Evolutionary conservation across 768 basidiomycete species (phyloP).

Genomic region (Naganishia antarctica): DNA sequence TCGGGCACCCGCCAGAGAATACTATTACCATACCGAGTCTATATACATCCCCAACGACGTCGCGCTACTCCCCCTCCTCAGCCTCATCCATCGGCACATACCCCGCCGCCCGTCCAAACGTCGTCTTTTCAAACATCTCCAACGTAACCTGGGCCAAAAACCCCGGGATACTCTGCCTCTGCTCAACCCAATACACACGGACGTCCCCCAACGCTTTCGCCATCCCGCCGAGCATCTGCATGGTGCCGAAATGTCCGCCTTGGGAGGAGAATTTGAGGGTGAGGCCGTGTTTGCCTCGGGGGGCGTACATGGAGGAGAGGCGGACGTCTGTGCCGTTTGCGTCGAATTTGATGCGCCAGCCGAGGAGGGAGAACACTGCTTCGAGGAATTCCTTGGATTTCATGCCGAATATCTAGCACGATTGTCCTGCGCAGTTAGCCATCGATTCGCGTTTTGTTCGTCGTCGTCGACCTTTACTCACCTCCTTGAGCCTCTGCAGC

Average conservation of each 20-base stretch:
- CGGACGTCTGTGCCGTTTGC: constrained; percentile 77
- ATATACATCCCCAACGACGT: too few relatives aligned
- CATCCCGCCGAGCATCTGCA: constrained; percentile 49
- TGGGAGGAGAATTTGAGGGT: constrained; percentile 47
- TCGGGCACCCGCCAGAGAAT: too few relatives aligned
- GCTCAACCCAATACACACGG: constrained; percentile 80
- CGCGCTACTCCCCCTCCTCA: constrained; percentile 1
- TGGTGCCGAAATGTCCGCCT: constrained; percentile 49
- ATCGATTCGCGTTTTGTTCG: too few relatives aligned
- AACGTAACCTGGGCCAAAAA: constrained; percentile 83
- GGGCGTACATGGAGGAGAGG: constrained; percentile 84
- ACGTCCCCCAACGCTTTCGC: constrained; percentile 59
- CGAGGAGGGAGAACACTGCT: constrained; percentile 80
- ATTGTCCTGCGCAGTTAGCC: too few relatives aligned
- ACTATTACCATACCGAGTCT: too few relatives aligned
- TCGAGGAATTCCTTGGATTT: constrained; percentile 89
- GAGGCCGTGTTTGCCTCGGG: constrained; percentile 83
- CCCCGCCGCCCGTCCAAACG: constrained; percentile 48
- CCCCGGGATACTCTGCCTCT: constrained; percentile 78
- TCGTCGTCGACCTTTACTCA: constrained; percentile 39
- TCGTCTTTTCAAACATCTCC: constrained; percentile 77
- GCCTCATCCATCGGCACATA: constrained; percentile 33
- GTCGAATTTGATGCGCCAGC: constrained; percentile 85
- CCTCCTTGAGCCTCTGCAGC: constrained; percentile 72
- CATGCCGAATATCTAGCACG: constrained; percentile 69